Evolutionary conservation across 768 basidiomycete species (phyloP).

Genomic region (Russula abietina): DNA sequence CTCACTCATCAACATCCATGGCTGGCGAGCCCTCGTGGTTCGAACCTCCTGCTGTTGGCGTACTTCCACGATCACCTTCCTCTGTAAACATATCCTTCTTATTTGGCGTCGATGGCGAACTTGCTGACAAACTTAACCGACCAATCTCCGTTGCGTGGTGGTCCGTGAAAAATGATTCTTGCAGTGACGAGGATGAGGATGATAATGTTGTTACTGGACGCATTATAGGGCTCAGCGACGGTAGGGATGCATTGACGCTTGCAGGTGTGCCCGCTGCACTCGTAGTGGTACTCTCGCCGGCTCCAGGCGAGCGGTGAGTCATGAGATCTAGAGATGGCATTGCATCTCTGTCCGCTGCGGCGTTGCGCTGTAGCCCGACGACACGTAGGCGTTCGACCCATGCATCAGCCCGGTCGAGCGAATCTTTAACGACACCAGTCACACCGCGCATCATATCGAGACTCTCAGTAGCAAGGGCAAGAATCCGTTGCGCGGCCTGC

Average conservation of each 20-base stretch:
- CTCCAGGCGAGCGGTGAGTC: constrained; percentile 16
- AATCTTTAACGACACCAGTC: constrained; percentile 82
- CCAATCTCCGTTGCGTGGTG: constrained; percentile 19
- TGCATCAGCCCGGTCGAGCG: constrained; percentile 81
- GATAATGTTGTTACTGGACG: constrained; percentile 6
- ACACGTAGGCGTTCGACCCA: constrained; percentile 81
- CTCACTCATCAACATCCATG: constrained; percentile 22
- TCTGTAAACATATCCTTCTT: constrained; percentile 27
- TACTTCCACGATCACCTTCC: constrained; percentile 20
- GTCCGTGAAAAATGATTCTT: constrained; percentile 14
- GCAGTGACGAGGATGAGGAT: constrained; percentile 17
- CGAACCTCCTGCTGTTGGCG: constrained; percentile 6
- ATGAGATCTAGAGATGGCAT: constrained; percentile 17
- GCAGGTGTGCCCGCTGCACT: constrained; percentile 17
- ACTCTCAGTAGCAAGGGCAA: constrained; percentile 85
- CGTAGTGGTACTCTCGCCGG: constrained; percentile 19
- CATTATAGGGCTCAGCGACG: constrained; percentile 19
- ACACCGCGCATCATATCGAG: constrained; percentile 89
- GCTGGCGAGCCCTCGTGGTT: constrained; percentile 4
- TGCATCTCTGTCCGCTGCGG: constrained; percentile 1
- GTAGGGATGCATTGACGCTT: constrained; percentile 12
- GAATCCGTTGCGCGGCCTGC: constrained; percentile 70
- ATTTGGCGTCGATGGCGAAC: constrained; percentile 14
- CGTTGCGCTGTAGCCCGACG: constrained; percentile 65
- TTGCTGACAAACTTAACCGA: constrained; percentile 17